Evolutionary conservation across 2,329 filamentous ascomycete species (phyloP), one percentile per base, ranked within the genome.

Genomic region (Colletotrichum nymphaeae): DNA sequence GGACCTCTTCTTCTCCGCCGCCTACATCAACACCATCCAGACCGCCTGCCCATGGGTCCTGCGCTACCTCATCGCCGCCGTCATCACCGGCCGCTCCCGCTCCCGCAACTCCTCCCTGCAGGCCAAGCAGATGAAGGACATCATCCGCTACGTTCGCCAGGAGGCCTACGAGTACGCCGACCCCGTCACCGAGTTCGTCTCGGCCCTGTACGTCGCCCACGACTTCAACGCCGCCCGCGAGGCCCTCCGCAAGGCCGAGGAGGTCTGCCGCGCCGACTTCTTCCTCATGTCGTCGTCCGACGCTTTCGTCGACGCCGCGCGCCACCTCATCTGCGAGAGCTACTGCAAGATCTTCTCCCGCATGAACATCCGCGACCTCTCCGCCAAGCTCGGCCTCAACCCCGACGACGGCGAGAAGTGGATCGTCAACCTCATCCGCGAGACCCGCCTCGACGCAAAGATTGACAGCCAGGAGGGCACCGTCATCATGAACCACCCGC

Each of bases 331-430:
- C 83, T 98, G 96, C 67, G 97, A 99, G 88, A 95, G 92, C 84
- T 99, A 99, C 90, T 99, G 97, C 94, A 98, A 98, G 91, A 99
- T 99, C 83, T 97, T 98, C 85, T 95, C 97, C 82, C 91, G 96
- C 79, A 99, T 99, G 83, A 96, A 98, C 84, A 98, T 99, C 84
- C 95, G 95, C 90, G 97, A 98, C 79, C 91, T 99, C 73, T 98
- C 95, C 76, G 93, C 92, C 76, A 94, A 97, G 83, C 92, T 99
- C 74, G 97, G 96, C 77, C 89, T 99, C 76, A 95, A 93, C 82
- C 93, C 95, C 79, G 95, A 97, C 81, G 97, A 98, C 81, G 97
- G 97, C 80, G 97, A 99, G 91, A 99, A 99, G 89, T 99, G 97
- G 97, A 99, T 99, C 81, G 97, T 99, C 79, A 99, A 99, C 88